Evolutionary conservation across 352 stramenopile genomes (phyloP).

Genomic region (Phytopythium delawarense): DNA sequence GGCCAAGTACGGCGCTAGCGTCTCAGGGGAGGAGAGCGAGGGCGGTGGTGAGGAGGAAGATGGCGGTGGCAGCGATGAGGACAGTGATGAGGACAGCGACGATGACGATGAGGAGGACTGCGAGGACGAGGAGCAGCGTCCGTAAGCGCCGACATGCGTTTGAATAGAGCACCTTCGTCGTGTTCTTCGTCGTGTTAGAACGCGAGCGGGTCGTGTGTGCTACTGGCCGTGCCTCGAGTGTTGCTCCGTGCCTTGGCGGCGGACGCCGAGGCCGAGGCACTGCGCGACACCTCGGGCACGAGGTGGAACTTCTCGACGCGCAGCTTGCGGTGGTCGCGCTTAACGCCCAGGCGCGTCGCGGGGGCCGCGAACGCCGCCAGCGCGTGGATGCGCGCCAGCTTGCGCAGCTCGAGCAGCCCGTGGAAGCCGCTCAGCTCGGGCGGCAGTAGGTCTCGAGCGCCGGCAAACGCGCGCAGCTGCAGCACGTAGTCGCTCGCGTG

Average conservation of each 20-base stretch:
- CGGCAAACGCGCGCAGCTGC: constrained; percentile 52
- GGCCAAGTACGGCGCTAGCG: constrained; percentile 40
- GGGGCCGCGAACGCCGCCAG: constrained; percentile 51
- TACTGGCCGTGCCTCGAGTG: not conserved
- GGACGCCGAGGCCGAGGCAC: constrained; percentile 5
- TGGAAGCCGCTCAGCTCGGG: constrained; percentile 58
- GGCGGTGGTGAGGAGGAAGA: constrained; percentile 6
- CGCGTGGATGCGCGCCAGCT: constrained; percentile 52
- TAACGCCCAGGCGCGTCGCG: constrained; percentile 54
- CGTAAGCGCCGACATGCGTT: not conserved
- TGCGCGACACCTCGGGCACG: constrained; percentile 58
- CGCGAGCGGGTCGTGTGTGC: constrained; percentile 16
- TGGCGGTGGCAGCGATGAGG: constrained; percentile 11
- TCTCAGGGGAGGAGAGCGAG: constrained; percentile 5
- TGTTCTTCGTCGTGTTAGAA: constrained; percentile 12
- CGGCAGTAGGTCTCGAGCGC: constrained; percentile 50
- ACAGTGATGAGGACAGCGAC: constrained; percentile 9
- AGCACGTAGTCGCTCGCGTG: constrained; percentile 58
- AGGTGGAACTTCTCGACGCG: constrained; percentile 79
- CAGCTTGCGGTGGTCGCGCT: constrained; percentile 65
- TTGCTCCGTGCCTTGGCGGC: constrained; percentile 10
- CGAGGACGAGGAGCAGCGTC: constrained; percentile 3
- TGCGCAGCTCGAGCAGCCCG: constrained; percentile 49
- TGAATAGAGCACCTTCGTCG: not conserved
- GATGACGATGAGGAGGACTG: constrained; percentile 12